phyloP scores from a whole-genome alignment of 2,329 filamentous ascomycete species.

The Xylariaceae sp. region DNA sequence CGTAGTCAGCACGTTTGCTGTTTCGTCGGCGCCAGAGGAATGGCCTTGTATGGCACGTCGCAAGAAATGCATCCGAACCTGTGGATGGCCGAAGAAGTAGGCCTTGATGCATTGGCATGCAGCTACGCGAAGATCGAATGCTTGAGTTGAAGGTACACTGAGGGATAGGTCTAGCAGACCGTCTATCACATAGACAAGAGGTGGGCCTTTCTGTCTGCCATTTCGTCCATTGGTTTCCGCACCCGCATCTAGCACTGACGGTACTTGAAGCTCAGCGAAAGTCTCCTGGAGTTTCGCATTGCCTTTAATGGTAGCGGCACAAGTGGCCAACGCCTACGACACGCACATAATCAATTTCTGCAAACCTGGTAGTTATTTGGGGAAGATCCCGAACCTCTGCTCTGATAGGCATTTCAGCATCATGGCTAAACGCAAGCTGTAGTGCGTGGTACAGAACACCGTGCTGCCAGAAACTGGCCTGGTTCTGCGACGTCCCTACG shows the following conservation, averaged over 20 bases:
- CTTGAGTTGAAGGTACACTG: constrained; percentile 58
- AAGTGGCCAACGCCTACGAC: constrained; percentile 67
- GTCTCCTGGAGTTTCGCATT: constrained; percentile 78
- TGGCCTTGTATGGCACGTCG: constrained; percentile 86
- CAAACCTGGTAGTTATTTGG: constrained; percentile 14
- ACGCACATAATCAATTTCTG: constrained; percentile 23
- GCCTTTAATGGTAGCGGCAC: constrained; percentile 81
- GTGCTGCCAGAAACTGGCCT: constrained; percentile 79
- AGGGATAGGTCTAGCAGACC: constrained; percentile 81
- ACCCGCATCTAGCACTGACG: constrained; percentile 47
- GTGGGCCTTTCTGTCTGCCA: constrained; percentile 45
- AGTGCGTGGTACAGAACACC: constrained; percentile 76
- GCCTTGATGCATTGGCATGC: constrained; percentile 89
- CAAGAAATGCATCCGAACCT: constrained; percentile 82
- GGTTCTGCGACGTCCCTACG: constrained; percentile 75
- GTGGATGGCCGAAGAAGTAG: constrained; percentile 78
- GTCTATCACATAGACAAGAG: constrained; percentile 84
- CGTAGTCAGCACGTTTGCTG: constrained; percentile 83
- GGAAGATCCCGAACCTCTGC: constrained; percentile 52
- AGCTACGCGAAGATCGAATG: constrained; percentile 77
- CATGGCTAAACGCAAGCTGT: constrained; percentile 73
- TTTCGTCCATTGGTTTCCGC: constrained; percentile 36
- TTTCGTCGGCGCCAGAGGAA: constrained; percentile 69
- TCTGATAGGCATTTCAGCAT: constrained; percentile 71
- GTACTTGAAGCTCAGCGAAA: constrained; percentile 83